phyloP scores from a whole-genome alignment of 352 stramenopile genomes.

The Globisporangium apiculatum region DNA sequence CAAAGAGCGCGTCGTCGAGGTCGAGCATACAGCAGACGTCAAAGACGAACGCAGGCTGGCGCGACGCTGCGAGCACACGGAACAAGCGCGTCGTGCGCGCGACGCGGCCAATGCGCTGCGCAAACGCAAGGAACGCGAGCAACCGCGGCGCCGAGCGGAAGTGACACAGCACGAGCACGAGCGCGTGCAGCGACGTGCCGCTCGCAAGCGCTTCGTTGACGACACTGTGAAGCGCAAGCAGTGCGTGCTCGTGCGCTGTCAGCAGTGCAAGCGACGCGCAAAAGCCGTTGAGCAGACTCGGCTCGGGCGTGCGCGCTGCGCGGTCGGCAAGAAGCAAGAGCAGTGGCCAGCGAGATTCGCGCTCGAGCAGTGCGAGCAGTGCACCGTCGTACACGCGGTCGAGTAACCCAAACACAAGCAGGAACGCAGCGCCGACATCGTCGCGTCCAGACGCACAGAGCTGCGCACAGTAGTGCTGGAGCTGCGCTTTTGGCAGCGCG shows the following conservation, averaged over 20 bases:
- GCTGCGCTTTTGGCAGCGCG: conserved; percentile 34
- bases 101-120: conserved; percentile 20
- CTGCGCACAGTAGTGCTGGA: conserved; percentile 24
- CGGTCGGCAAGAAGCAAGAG: conserved; percentile 29
- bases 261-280: conserved; percentile 31
- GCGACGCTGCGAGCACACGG: conserved; percentile 41
- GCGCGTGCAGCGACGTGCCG: conserved; percentile 23
- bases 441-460: not conserved
- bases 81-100: conserved; percentile 33
- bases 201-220: conserved; percentile 36
- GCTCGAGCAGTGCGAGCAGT: conserved; percentile 33
- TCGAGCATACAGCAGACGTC: conserved; percentile 62
- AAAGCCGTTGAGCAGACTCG: conserved; percentile 34
- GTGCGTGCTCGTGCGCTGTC: conserved; percentile 16
- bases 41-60: conserved; percentile 46
- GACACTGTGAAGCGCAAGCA: conserved; percentile 32
- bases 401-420: conserved; percentile 36
- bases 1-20: conserved; percentile 57
- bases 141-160: conserved; percentile 27
- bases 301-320: not conserved
- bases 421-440: conserved; percentile 22
- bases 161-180: conserved; percentile 45
- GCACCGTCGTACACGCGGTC: conserved; percentile 27
- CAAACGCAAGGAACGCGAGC: conserved; percentile 42
- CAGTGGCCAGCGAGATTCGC: conserved; percentile 39